Conservation (phyloP, 192 early-diverging fungal genomes). For the Linnemannia exigua region DNA sequence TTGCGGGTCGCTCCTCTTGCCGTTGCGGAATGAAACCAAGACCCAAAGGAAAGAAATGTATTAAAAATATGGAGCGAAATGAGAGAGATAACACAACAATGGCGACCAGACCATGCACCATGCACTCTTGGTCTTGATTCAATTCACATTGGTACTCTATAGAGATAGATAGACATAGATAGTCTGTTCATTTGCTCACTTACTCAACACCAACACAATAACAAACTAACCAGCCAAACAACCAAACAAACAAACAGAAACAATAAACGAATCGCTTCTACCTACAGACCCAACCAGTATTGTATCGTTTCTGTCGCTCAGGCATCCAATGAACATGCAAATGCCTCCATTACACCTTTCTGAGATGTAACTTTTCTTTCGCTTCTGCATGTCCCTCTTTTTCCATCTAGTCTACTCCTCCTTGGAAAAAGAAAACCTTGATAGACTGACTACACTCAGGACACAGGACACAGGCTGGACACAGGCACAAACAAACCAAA, state of each 20-base stretch:
- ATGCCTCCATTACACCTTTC: too few species aligned
- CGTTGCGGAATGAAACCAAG: slow-evolving; percentile 2
- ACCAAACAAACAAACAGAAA: background rate
- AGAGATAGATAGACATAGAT: too few species aligned
- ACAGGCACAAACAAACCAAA: background rate
- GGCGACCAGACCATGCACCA: background rate
- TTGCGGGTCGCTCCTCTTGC: too few species aligned
- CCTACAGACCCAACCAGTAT: background rate
- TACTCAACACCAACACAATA: background rate
- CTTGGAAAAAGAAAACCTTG: background rate
- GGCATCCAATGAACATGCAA: too few species aligned
- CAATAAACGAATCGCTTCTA: background rate
- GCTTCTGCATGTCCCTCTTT: background rate
- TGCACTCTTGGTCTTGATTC: background rate
- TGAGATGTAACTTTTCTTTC: background rate
- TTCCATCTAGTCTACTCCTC: background rate
- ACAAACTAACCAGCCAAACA: background rate
- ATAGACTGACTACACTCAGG: too few species aligned
- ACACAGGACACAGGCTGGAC: background rate
- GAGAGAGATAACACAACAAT: background rate
- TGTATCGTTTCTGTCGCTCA: background rate
- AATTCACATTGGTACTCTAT: too few species aligned
- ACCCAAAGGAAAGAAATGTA: background rate
- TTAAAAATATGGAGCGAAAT: background rate
- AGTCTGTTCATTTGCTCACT: background rate